Conservation (phyloP, 192 early-diverging fungal species). For the Rhizophagus prolifer region DNA sequence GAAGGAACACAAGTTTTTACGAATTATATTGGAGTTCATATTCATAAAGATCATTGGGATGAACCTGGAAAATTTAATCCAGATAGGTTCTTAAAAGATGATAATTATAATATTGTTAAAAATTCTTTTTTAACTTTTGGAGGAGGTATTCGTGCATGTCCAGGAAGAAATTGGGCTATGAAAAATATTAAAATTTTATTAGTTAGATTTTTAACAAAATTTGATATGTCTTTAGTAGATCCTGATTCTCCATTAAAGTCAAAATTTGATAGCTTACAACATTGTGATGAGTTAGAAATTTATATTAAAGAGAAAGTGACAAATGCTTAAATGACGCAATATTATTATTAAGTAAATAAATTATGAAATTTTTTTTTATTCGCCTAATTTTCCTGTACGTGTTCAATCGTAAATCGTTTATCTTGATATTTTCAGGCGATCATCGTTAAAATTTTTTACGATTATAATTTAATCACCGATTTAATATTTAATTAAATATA, state of each 20-base stretch:
- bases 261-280: neutral
- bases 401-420: no score
- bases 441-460: no score
- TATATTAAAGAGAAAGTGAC: neutral
- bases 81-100: neutral
- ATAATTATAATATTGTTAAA: neutral
- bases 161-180: slow-evolving; percentile 5
- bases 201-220: neutral
- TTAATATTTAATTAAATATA: no score
- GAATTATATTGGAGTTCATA: neutral
- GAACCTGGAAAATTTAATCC: neutral
- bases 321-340: neutral
- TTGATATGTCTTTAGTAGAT: neutral
- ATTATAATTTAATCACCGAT: no score
- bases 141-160: slow-evolving; percentile 3
- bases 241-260: neutral
- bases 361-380: no score
- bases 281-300: neutral
- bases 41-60: neutral
- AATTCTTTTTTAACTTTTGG: neutral
- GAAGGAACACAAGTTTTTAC: neutral
- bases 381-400: no score
- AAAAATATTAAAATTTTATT: neutral
- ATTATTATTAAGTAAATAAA: no score
- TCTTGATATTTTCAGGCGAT: no score